phyloP scores from a whole-genome alignment of 352 stramenopile genomes.

The Pythium rhizo-oryzae region DNA sequence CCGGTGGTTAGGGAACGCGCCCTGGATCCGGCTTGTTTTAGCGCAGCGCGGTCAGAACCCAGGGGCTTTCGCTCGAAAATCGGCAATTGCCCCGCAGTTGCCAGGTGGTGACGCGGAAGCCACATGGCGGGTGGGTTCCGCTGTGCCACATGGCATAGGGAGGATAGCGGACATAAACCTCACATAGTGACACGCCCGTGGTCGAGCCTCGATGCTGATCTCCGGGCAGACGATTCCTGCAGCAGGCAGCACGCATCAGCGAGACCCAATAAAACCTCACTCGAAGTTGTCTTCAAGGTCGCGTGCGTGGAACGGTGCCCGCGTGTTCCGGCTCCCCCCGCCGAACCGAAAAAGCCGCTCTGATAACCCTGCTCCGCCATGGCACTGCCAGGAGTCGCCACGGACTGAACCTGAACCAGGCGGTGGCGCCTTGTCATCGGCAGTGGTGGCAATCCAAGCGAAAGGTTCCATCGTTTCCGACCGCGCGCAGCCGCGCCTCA shows the following conservation, averaged over 20 bases:
- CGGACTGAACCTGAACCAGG: neutral
- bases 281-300: neutral
- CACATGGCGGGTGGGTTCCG: conserved; percentile 12
- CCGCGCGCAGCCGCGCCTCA: neutral
- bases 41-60: conserved; percentile 2
- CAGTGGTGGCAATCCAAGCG: neutral
- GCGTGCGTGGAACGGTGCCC: conserved; percentile 16
- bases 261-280: conserved; percentile 9
- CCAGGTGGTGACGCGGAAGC: conserved; percentile 3
- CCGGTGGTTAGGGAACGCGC: conserved; percentile 4
- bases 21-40: conserved; percentile 18
- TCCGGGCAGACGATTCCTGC: neutral
- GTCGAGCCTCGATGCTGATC: neutral
- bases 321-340: conserved; percentile 17
- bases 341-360: neutral
- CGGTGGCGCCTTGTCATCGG: neutral
- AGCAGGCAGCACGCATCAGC: neutral
- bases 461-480: neutral
- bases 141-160: conserved; percentile 14
- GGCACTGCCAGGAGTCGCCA: neutral
- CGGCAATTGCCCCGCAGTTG: neutral
- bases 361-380: conserved; percentile 10
- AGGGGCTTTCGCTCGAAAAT: neutral
- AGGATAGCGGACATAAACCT: neutral
- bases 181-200: neutral